Evolutionary conservation across 1,284 basidiomycete genomes (phyloP).

Genomic region (Cryptococcus sp.): DNA sequence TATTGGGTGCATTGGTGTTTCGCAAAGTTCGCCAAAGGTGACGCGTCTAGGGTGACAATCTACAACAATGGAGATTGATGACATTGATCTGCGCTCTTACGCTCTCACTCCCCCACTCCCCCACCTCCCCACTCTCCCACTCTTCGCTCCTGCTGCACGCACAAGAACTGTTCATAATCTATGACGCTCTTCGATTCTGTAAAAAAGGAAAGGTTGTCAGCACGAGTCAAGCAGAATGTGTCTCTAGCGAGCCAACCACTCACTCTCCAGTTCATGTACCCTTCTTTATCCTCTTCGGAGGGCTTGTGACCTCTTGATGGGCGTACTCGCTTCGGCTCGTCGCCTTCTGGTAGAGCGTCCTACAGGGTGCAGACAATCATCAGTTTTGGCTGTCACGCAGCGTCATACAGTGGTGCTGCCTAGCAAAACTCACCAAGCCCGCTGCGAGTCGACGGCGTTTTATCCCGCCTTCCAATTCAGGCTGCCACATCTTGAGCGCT

Average conservation of each 20-base stretch:
- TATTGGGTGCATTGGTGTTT: too few relatives aligned
- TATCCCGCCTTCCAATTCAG: slow-evolving; percentile 79
- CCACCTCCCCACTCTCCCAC: too few relatives aligned
- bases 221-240: neutral
- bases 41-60: too few relatives aligned
- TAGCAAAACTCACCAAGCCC: slow-evolving; percentile 26
- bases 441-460: slow-evolving; percentile 28
- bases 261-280: slow-evolving; percentile 41
- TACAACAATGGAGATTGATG: too few relatives aligned
- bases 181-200: slow-evolving; percentile 4
- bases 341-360: slow-evolving; percentile 20
- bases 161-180: too few relatives aligned
- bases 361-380: slow-evolving; percentile 3
- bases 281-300: slow-evolving; percentile 29
- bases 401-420: neutral
- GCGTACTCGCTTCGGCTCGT: slow-evolving; percentile 17
- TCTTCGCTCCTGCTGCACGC: too few relatives aligned
- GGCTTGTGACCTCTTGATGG: slow-evolving; percentile 25
- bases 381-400: neutral
- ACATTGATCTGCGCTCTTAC: too few relatives aligned
- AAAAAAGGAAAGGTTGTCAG: neutral
- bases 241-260: neutral
- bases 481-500: slow-evolving; percentile 77
- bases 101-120: too few relatives aligned
- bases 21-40: too few relatives aligned